A percentile compares a stretch with the other conserved stretches of the same genome.
These are phyloP conservation scores for Blastocladiella emersonii DNA, from an alignment of 371 early-diverging fungal genomes.

Conservation along the genomic window DNA sequence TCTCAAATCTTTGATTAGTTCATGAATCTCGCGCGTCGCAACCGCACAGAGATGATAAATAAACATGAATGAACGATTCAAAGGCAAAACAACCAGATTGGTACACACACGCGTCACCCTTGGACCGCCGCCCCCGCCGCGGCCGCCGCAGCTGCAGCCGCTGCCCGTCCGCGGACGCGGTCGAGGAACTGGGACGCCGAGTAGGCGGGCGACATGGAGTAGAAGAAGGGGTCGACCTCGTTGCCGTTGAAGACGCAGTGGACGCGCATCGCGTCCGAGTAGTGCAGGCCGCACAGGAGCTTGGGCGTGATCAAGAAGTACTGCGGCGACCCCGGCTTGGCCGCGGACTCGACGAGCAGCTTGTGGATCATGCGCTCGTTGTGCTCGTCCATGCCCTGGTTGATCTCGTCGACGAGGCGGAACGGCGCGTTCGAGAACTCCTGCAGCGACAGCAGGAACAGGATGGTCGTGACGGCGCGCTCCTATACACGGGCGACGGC, in stretches of 20 bases:
- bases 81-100: no score
- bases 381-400: conserved; percentile 99
- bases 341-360: conserved; percentile 68
- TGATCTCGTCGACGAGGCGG: conserved; percentile 99
- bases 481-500: conserved; percentile 28
- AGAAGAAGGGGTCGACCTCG: not conserved
- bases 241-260: conserved; percentile 86
- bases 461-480: conserved; percentile 87
- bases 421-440: conserved; percentile 78
- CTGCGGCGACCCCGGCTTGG: conserved; percentile 15
- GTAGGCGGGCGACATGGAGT: no score
- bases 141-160: no score
- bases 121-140: no score
- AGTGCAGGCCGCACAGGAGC: conserved; percentile 86
- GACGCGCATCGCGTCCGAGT: conserved; percentile 83
- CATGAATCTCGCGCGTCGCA: no score
- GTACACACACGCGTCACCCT: no score
- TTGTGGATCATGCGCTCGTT: conserved; percentile 95
- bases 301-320: conserved; percentile 99
- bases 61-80: no score
- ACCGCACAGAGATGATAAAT: no score
- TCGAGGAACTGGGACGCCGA: no score
- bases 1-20: no score
- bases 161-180: no score
- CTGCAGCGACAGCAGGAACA: conserved; percentile 94